phyloP scores from a whole-genome alignment of 2,329 filamentous ascomycete species.

The Sporothrix inflata region DNA sequence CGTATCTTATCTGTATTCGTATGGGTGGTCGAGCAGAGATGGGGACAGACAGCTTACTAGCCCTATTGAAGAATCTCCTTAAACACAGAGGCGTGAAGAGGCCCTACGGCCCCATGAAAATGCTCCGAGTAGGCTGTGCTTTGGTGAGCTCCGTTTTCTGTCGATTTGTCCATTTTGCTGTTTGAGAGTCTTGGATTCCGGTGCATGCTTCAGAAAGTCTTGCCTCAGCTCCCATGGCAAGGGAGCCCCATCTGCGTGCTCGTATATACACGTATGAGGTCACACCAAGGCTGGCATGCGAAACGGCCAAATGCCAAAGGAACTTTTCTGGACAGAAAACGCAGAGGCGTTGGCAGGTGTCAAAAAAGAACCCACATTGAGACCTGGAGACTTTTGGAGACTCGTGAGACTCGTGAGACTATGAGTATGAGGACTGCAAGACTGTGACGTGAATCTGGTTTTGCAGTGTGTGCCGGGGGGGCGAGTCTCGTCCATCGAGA shows the following conservation, averaged over 20 bases:
- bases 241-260: background rate
- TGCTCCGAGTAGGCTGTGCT: constrained; percentile 16
- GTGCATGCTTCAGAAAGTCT: constrained; percentile 15
- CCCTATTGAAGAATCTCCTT: constrained; percentile 18
- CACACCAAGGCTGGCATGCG: background rate
- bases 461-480: background rate
- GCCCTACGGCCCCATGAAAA: background rate
- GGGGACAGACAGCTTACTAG: background rate
- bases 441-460: background rate
- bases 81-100: too few species aligned
- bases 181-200: background rate
- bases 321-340: background rate
- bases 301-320: background rate
- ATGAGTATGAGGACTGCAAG: too few species aligned
- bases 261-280: background rate
- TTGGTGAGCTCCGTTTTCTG: background rate
- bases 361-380: constrained; percentile 3
- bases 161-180: constrained; percentile 8
- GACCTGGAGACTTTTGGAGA: background rate
- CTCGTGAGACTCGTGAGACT: background rate
- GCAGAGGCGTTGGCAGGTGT: constrained; percentile 9
- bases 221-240: constrained; percentile 20
- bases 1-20: background rate
- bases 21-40: background rate
- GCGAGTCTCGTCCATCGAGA: constrained; percentile 10